Evolutionary conservation across 108 stramenopile genomes (phyloP).

Genomic region (Nitzschia inconspicua): DNA sequence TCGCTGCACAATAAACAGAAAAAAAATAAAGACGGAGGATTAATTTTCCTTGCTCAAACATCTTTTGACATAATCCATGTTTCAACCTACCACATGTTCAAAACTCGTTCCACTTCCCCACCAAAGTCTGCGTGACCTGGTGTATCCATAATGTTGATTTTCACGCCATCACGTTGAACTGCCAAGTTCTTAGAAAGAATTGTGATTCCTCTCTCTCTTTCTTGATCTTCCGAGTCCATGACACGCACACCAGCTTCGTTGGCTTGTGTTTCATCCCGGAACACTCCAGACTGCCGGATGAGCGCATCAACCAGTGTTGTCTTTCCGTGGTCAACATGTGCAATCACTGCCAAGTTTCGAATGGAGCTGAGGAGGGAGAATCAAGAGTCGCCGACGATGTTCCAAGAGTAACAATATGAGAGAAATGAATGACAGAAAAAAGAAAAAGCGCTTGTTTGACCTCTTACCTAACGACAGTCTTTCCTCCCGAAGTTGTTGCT

Average conservation of each 20-base stretch:
- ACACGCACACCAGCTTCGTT: constrained; percentile 88
- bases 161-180: constrained; percentile 87
- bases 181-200: constrained; percentile 98
- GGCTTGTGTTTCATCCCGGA: constrained; percentile 88
- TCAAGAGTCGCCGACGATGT: not conserved
- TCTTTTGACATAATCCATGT: no score
- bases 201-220: constrained; percentile 98
- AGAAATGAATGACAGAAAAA: not conserved
- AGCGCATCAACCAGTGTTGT: constrained; percentile 96
- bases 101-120: constrained; percentile 96
- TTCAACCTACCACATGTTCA: constrained; percentile 97
- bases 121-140: constrained; percentile 99
- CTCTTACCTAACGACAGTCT: not conserved
- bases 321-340: constrained; percentile 96
- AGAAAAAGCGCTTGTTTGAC: not conserved
- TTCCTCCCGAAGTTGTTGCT: not conserved
- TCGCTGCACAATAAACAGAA: no score
- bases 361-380: not conserved
- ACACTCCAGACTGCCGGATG: constrained; percentile 91
- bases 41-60: no score
- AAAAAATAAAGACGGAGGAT: no score
- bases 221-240: constrained; percentile 98
- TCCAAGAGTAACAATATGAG: not conserved
- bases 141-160: constrained; percentile 99
- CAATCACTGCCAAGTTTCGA: constrained; percentile 82